phyloP scores from a whole-genome alignment of 2,329 filamentous ascomycete species.

The Fusarium sp. region DNA sequence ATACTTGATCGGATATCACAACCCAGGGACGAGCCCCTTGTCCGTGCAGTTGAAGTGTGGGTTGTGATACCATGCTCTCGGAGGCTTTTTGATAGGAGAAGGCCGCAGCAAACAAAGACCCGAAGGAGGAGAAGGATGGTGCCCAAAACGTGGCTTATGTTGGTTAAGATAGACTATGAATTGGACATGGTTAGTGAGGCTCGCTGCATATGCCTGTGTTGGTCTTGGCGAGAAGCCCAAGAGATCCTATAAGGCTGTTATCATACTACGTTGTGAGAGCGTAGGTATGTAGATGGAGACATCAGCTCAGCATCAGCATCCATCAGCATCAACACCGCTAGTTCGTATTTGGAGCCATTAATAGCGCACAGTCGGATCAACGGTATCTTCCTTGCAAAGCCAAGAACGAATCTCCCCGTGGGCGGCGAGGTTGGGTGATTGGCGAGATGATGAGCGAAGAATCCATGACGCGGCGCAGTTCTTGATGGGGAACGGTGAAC shows the following conservation, averaged over 20 bases:
- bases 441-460: constrained; percentile 19
- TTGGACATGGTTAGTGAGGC: background rate
- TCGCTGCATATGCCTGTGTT: background rate
- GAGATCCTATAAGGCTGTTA: background rate
- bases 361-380: constrained; percentile 1
- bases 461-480: constrained; percentile 21
- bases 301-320: background rate
- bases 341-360: constrained; percentile 1
- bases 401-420: constrained; percentile 15
- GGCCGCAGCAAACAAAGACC: background rate
- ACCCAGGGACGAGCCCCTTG: constrained; percentile 23
- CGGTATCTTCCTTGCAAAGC: constrained; percentile 7
- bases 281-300: background rate
- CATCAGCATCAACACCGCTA: background rate
- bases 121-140: background rate
- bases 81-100: background rate
- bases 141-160: background rate
- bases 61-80: constrained; percentile 26
- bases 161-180: background rate
- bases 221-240: background rate
- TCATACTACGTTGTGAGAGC: background rate
- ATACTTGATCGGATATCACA: constrained; percentile 31
- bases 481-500: constrained; percentile 10
- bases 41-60: constrained; percentile 20
- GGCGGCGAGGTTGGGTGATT: constrained; percentile 11